phyloP scores from a whole-genome alignment of 1,139 yeast species.

The Saccharomyces hybrid region DNA sequence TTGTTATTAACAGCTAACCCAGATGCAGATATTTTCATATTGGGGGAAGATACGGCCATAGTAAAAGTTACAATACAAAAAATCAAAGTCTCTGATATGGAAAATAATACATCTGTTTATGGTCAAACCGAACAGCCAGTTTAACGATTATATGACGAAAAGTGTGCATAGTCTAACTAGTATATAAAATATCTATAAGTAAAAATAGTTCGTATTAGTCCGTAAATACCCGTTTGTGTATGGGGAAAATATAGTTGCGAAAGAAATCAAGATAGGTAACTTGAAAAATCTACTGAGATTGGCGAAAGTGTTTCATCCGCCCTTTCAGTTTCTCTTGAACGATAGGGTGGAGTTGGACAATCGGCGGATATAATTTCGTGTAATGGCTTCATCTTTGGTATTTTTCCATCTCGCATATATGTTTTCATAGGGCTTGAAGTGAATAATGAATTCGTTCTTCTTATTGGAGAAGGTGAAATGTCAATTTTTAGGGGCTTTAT shows the following conservation, averaged over 20 bases:
- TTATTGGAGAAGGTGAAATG: slow-evolving; percentile 30
- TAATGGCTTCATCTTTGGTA: slow-evolving; percentile 3
- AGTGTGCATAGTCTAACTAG: not conserved
- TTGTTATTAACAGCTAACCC: slow-evolving; percentile 53
- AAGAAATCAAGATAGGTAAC: slow-evolving; percentile 17
- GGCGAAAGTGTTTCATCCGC: slow-evolving; percentile 24
- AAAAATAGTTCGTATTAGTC: too few species aligned
- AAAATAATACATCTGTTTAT: slow-evolving; percentile 47
- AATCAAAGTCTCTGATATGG: slow-evolving; percentile 75
- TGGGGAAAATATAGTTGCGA: too few species aligned
- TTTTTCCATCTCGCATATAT: not conserved
- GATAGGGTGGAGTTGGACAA: slow-evolving; percentile 2
- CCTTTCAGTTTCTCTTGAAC: slow-evolving; percentile 14
- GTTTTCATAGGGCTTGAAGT: slow-evolving; percentile 31
- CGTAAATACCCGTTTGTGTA: too few species aligned
- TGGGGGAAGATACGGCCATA: slow-evolving; percentile 54
- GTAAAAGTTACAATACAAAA: slow-evolving; percentile 52
- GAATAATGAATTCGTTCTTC: slow-evolving; percentile 27
- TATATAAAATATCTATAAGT: slow-evolving; percentile 42
- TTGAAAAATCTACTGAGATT: slow-evolving; percentile 27
- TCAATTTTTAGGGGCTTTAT: slow-evolving; percentile 14
- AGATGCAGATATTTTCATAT: slow-evolving; percentile 62
- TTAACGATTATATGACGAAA: not conserved
- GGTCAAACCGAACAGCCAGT: not conserved
- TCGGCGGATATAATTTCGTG: not conserved